Evolutionary conservation across 768 basidiomycete species (phyloP).

Genomic region (Boletus sensibilis): DNA sequence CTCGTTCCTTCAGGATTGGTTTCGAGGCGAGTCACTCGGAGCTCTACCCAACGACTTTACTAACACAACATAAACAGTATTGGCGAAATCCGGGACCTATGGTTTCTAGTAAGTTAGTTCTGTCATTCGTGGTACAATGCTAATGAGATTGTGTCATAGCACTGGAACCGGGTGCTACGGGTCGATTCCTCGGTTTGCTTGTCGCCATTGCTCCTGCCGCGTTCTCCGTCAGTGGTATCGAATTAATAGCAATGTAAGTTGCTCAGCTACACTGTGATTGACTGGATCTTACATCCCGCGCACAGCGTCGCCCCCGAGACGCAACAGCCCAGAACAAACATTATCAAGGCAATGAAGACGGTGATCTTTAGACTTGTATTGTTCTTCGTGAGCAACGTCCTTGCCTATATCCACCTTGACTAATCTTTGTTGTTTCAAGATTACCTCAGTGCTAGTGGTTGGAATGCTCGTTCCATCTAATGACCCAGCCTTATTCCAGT

Average conservation of each 20-base stretch:
- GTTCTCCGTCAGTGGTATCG: conserved; percentile 79
- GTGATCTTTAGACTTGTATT: conserved; percentile 76
- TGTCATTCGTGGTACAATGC: neutral
- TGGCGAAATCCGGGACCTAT: conserved; percentile 26
- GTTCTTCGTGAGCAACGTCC: conserved; percentile 15
- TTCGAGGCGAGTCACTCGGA: conserved; percentile 8
- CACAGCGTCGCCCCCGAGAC: conserved; percentile 73
- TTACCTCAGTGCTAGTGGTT: conserved; percentile 44
- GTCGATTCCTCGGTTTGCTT: conserved; percentile 26
- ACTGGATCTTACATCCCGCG: conserved; percentile 6
- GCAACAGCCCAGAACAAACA: conserved; percentile 73
- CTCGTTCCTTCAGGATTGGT: conserved; percentile 12
- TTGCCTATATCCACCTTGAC: neutral
- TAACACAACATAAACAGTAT: conserved; percentile 12
- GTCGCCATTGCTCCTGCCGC: conserved; percentile 33
- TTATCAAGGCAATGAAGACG: conserved; percentile 69
- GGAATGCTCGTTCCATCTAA: conserved; percentile 79
- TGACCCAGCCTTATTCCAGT: conserved; percentile 50
- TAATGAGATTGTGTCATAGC: conserved; percentile 2
- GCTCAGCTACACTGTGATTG: conserved; percentile 14
- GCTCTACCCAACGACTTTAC: neutral
- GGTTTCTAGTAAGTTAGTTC: conserved; percentile 17
- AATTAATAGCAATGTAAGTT: conserved; percentile 65
- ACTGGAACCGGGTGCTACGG: conserved; percentile 20
- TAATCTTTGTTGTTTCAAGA: conserved; percentile 11